Base-by-base conservation (phyloP, 345 rosid genomes). In the Gossypium mustelinum region DNA sequence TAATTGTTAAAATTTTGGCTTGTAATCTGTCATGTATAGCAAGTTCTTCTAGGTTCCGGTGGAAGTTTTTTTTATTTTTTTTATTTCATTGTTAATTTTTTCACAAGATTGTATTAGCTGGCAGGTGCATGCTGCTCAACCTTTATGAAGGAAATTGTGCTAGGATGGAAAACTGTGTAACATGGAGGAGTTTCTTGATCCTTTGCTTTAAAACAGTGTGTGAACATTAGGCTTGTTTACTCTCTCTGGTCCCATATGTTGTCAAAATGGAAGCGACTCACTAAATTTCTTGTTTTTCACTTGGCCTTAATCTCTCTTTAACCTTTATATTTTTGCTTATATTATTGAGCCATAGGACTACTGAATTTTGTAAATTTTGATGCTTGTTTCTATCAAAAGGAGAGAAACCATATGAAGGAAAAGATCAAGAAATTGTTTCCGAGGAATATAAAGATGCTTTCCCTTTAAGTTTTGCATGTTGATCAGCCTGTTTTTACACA, bases 341-440 rank as follows among this genome's bases (percentile, higher is more conserved):
- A 34, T 87, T 9, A 70, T 55, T 72, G 65, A 70, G 73, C 25
- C 25, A 67, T 1, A n/a, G 9, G 22, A 34, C n/a, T 70, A 16
- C 61, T 56, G 48, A 18, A 29, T 56, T 70, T 29, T 39, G 51
- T 39, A 18, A 11, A 71, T 7, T 55, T 71, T 72, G 20, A 43
- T 57, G 65, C 65, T 72, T 56, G 41, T 2, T 18, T 41, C 34
- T 71, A 4, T 45, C 24, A 47, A n/a, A 22, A 47, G 56, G 39
- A 47, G 55, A 67, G 55, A 68, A 48, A 48, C 57, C 2, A 16
- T 43, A 13, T 3, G 72, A 47, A 12, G 41, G 50, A 12, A 43
- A 44, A 18, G 34, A 47, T 20, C 16, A 48, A n/a, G 16, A 20
- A 64, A 25, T 27, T 39, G 3, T 60, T 27, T 60, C 16, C 20